Evolutionary conservation across 2,329 filamentous ascomycete species (phyloP).

Genomic region (Fusarium ambrosium): DNA sequence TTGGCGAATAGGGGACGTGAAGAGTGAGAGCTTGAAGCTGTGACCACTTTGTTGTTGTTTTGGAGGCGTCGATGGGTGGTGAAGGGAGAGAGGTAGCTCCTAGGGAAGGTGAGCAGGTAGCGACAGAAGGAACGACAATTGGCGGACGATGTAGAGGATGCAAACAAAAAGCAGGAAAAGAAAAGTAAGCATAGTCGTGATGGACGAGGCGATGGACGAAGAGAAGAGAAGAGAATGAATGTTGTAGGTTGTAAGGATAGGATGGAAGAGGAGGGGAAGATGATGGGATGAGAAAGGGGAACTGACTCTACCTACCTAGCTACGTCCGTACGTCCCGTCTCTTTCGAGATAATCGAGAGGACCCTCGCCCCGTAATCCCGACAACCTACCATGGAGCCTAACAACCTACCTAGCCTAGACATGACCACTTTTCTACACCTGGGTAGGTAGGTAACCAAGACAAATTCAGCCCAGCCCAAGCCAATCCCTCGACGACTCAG

Average conservation of each 20-base stretch:
- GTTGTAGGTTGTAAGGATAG: slow-evolving; percentile 22
- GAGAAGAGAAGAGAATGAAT: background rate
- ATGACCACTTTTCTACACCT: background rate
- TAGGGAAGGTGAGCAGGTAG: slow-evolving; percentile 35
- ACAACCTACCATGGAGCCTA: background rate
- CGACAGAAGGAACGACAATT: slow-evolving; percentile 35
- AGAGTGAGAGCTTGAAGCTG: slow-evolving; percentile 21
- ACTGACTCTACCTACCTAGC: background rate
- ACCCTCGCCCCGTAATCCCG: slow-evolving; percentile 32
- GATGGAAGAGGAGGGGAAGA: slow-evolving; percentile 2
- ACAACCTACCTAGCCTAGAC: background rate
- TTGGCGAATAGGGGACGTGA: slow-evolving; percentile 11
- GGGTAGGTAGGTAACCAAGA: slow-evolving; percentile 10
- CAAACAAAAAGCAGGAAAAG: slow-evolving; percentile 36
- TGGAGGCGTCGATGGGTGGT: background rate
- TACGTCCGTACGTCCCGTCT: background rate
- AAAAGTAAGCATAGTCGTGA: slow-evolving; percentile 41
- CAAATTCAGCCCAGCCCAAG: slow-evolving; percentile 16
- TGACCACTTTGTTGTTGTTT: slow-evolving; percentile 4
- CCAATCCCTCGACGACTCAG: background rate
- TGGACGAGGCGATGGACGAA: background rate
- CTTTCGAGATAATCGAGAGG: slow-evolving; percentile 12
- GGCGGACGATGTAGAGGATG: slow-evolving; percentile 33
- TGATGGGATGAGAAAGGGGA: slow-evolving; percentile 28
- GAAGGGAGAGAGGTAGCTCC: background rate